phyloP scores from a whole-genome alignment of 2,329 filamentous ascomycete species.

The Emericellopsis cladophorae region DNA sequence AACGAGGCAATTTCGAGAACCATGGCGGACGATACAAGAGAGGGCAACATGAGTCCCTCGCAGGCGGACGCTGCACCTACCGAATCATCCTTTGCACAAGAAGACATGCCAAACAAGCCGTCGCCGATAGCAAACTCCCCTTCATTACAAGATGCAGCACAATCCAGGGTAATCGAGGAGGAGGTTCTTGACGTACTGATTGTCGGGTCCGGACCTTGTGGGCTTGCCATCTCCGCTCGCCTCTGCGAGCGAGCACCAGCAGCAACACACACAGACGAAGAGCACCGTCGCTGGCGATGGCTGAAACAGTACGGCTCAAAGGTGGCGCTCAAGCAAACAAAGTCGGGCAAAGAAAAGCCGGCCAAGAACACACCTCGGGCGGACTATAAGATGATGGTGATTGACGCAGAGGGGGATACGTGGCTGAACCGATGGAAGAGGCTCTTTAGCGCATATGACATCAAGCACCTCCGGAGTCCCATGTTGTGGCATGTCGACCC shows the following conservation, averaged over 20 bases:
- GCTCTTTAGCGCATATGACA: slow-evolving; percentile 56
- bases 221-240: slow-evolving; percentile 60
- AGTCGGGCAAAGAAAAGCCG: slow-evolving; percentile 14
- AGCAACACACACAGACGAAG: slow-evolving; percentile 72
- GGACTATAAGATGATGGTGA: slow-evolving; percentile 40
- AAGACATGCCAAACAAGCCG: too few species aligned
- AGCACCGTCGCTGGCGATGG: slow-evolving; percentile 73
- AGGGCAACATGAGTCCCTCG: too few species aligned
- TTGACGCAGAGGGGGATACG: slow-evolving; percentile 48
- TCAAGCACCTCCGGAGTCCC: slow-evolving; percentile 60
- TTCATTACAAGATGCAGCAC: too few species aligned
- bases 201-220: slow-evolving; percentile 62
- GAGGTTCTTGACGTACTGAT: slow-evolving; percentile 55
- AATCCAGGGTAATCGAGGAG: slow-evolving; percentile 7
- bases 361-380: slow-evolving; percentile 5
- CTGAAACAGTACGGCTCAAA: slow-evolving; percentile 51
- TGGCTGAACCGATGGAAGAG: slow-evolving; percentile 65
- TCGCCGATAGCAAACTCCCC: too few species aligned
- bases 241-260: slow-evolving; percentile 62
- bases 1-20: too few species aligned
- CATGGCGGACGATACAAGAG: too few species aligned
- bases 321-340: slow-evolving; percentile 40
- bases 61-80: too few species aligned
- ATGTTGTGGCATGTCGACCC: slow-evolving; percentile 80
- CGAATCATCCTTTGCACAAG: too few species aligned